Base-by-base conservation (phyloP, 2,329 filamentous ascomycete species). In the Pseudocercospora fuligena region DNA sequence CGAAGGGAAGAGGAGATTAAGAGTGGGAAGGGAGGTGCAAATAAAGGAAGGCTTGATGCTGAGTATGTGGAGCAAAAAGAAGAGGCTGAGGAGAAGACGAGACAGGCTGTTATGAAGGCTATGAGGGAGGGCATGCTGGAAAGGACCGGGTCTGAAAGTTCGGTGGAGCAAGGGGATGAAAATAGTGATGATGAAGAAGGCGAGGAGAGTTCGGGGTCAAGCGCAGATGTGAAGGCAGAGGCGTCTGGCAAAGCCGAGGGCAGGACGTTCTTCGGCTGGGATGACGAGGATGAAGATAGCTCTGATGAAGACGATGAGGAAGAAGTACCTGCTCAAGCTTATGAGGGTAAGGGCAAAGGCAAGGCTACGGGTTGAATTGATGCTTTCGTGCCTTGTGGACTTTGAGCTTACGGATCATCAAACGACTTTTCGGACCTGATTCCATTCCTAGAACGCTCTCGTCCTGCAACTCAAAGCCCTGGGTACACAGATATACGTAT, bases 11-110 rank as follows among this genome's bases (percentile, higher is more conserved):
- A 93, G 40, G 94, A 97, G 75, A 87, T 97, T 60, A 90, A 88
- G 78, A 89, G 89, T 67, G 93, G 92, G 9, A 84, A 86, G 70
- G 86, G 88, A 72, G 88, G 89, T 62, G 86, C 70, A 23, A 73
- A 72, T 40, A 90, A 78, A 80, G 83, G 82, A 19, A 82, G 86
- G 68, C 72, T 97, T 47, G 93, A 97, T 75, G 93, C 92, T 0
- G 91, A 94, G 77, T 99, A 94, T 93, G 89, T 98, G 47, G 95
- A 99, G 78, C 91, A 93, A 71, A 97, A 96, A 79, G 94, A 97
- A 73, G 93, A 97, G 77, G 91, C 91, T 27, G 90, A 88, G 71
- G 93, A 96, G 81, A 90, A 91, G 78, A 94, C 93, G 0, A 84
- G 92, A 47, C 89, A 92, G 72, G 92, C 92, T 2, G 91, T 94